Evolutionary conservation across 805 yeast genomes (phyloP), one percentile per base, ranked within the genome.

Genomic region (Kregervanrija fluxuum): DNA sequence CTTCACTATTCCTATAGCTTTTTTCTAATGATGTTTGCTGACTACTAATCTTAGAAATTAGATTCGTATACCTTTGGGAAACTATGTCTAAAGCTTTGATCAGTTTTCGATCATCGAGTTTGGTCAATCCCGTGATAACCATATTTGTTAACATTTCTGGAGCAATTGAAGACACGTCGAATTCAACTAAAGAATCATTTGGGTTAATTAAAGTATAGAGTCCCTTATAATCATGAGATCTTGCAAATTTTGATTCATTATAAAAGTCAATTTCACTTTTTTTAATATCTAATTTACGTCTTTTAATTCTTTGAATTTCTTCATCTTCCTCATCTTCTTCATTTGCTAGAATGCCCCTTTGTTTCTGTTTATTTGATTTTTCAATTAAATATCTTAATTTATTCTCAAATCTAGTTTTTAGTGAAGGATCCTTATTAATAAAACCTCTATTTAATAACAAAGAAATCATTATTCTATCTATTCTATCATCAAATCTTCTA

Each of bases 81-180:
- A 87, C 75, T 35, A 86, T 78, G n/a, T 77, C 76, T 47, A 89
- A 65, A 2, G 87, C 95, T 43, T 78, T 75, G 12, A 77, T 68
- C 22, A 91, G 68, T 47, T 71, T 74, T 3, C 68, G 67, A 0
- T 72, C 65, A 40, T 76, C 74, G 0, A 77, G 75, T 37, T 73
- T 73, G 13, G 71, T 67, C 45, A 93, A 67, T 0, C 95, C 88
- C 1, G 77, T 74, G 45, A 77, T 67, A 12, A 82, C 86, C 73
- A 82, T 81, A 38, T 76, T 73, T 16, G 73, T 73, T 45, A 89
- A 73, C 1, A 83, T 69, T 41, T 79, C 77, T 16, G 74, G 74
- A 5, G 93, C 83, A 8, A 93, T 66, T 9, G 76, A 66, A 2
- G 86, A 71, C 44, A 87, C 75, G 59, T 91, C 91, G 57, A 87